Base-by-base conservation (phyloP, 306 rosid species). In the Malus orientalis region DNA sequence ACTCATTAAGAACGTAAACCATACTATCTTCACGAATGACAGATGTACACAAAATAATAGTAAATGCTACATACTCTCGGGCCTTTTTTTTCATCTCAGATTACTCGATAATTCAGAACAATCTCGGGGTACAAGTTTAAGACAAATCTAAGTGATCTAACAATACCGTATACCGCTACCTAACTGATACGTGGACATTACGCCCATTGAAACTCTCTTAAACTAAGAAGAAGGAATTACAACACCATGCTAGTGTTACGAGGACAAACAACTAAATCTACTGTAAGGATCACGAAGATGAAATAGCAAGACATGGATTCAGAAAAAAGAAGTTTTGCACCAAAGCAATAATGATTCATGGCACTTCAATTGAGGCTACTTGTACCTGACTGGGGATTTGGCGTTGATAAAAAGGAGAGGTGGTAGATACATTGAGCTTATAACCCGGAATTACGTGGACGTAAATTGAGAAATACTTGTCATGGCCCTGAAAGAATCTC, bases 371-470 rank as follows among this genome's bases (percentile, higher is more conserved):
- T 60, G 65, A 60, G 18, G 65, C 33, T 60, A 60, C 8, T 47
- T 49, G 67, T 63, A 93, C 98, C 97, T 88, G 88, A 70, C 98
- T 92, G 14, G 98, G 96, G 54, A 95, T 92, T 65, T 95, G 74
- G 51, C 97, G 86, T 27, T 44, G 53, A 72, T 84, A 84, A 73
- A 95, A 95, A 15, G 79, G 88, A 18, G 98, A 92, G 47, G 81
- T 70, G 27, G 9, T 22, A 49, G 98, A 81, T 14, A 87, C 92
- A 58, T 87, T 76, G 81, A 90, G 88, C 63, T 45, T 36, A 58
- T 71, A 90, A 9, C 87, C 81, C 0, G 97, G 98, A 79, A 83
- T 85, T 2, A 88, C 83, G 62, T 95, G 98, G 45, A 95, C 80
- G 60, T 95, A 95, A 10, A 95, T 83, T 44, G 88, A 84, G 89